Evolutionary conservation across 2,329 filamentous ascomycete species (phyloP).

Genomic region (Mariannaea sp.): DNA sequence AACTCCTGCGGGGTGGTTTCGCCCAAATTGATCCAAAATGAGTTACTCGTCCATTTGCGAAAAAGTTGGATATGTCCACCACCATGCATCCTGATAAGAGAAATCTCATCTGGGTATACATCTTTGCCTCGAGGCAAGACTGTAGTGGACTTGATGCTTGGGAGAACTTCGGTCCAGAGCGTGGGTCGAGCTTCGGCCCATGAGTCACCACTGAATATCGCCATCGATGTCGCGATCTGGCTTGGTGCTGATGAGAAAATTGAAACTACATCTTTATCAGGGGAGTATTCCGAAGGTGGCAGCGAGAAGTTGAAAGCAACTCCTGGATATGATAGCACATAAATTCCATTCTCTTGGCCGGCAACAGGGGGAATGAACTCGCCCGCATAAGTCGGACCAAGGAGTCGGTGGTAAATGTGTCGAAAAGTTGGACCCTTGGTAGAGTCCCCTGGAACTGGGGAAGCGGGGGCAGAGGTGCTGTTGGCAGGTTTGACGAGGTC

Average conservation of each 20-base stretch:
- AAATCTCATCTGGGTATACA: constrained; percentile 84
- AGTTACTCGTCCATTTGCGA: constrained; percentile 68
- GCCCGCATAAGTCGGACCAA: constrained; percentile 91
- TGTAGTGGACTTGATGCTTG: constrained; percentile 73
- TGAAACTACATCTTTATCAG: constrained; percentile 80
- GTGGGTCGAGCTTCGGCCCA: constrained; percentile 82
- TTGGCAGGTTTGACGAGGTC: constrained; percentile 73
- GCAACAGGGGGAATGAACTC: constrained; percentile 77
- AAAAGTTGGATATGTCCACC: constrained; percentile 79
- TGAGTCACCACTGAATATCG: constrained; percentile 85
- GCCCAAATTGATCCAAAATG: constrained; percentile 75
- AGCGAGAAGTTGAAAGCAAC: constrained; percentile 92
- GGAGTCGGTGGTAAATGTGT: constrained; percentile 89
- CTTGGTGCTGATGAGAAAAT: constrained; percentile 79
- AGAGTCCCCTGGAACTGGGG: constrained; percentile 42
- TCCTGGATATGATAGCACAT: constrained; percentile 92
- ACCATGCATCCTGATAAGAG: constrained; percentile 76
- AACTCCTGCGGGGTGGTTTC: constrained; percentile 92
- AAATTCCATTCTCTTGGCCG: constrained; percentile 67
- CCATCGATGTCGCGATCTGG: constrained; percentile 81
- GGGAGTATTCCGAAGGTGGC: constrained; percentile 73
- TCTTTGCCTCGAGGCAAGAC: constrained; percentile 75
- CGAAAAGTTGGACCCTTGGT: constrained; percentile 74
- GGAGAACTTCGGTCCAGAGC: constrained; percentile 76
- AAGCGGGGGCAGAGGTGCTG: constrained; percentile 42